These are phyloP conservation scores for Chloris gayana DNA, from an alignment of 176 grass and related monocot species.

Conservation along the genomic window DNA sequence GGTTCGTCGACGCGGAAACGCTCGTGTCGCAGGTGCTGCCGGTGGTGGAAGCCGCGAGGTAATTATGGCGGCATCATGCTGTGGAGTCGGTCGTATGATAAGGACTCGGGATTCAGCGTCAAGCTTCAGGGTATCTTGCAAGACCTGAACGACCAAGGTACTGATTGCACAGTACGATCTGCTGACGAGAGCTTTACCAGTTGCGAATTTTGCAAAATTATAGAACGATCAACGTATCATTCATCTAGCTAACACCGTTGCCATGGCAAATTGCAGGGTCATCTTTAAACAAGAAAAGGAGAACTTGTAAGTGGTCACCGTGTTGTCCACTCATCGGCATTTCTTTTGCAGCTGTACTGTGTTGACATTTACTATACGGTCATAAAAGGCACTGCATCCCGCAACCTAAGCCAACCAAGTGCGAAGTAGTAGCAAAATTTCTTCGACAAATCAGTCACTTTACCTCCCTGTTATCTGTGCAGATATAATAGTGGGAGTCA, in stretches of 20 bases:
- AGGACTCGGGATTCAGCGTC: slow-evolving; percentile 41
- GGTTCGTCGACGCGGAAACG: slow-evolving; percentile 51
- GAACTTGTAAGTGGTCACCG: slow-evolving; percentile 21
- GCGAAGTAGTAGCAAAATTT: too few relatives aligned
- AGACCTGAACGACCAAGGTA: slow-evolving; percentile 25
- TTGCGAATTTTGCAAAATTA: neutral
- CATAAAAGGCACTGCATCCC: too few relatives aligned
- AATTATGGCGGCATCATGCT: slow-evolving; percentile 77
- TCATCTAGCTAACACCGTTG: neutral
- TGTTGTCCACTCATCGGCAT: slow-evolving; percentile 9
- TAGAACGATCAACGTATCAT: too few relatives aligned
- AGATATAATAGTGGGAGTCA: slow-evolving; percentile 33
- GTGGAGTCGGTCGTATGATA: slow-evolving; percentile 62
- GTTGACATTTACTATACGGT: neutral
- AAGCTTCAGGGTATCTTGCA: slow-evolving; percentile 41
- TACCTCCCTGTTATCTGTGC: slow-evolving; percentile 23
- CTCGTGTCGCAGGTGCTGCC: slow-evolving; percentile 53
- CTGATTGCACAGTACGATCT: neutral
- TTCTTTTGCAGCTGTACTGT: neutral
- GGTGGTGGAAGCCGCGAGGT: slow-evolving; percentile 22
- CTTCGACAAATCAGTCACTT: too few relatives aligned
- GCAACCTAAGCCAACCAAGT: too few relatives aligned
- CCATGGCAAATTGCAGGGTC: slow-evolving; percentile 27
- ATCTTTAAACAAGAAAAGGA: slow-evolving; percentile 24
- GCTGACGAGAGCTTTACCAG: neutral